Evolutionary conservation across 1,284 basidiomycete species (phyloP).

Genomic region (Polyporus tsugae): DNA sequence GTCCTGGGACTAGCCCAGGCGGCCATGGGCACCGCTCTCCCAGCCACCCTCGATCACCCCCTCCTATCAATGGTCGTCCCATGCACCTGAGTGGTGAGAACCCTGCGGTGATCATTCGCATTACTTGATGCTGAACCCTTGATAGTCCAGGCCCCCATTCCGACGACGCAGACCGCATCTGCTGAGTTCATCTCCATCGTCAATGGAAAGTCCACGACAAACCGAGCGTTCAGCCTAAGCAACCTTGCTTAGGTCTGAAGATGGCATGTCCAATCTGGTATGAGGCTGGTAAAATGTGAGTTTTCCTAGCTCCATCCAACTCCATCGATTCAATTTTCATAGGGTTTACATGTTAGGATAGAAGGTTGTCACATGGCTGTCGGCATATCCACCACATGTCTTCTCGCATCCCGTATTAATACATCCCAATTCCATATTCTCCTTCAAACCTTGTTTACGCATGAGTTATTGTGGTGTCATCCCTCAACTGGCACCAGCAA

Average conservation of each 20-base stretch:
- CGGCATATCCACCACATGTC: neutral
- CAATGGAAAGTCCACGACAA: conserved; percentile 4
- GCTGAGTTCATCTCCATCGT: conserved; percentile 13
- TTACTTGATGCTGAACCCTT: neutral
- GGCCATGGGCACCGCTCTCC: neutral
- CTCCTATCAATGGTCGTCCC: neutral
- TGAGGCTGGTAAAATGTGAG: neutral
- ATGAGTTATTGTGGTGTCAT: neutral
- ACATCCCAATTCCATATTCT: neutral
- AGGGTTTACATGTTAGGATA: neutral
- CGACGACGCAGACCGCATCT: neutral
- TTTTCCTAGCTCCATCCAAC: neutral
- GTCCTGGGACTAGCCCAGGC: neutral
- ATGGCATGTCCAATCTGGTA: neutral
- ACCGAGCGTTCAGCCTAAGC: neutral
- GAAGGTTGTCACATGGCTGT: neutral
- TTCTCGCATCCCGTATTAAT: neutral
- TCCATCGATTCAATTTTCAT: neutral
- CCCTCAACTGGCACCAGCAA: neutral
- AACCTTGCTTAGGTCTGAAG: neutral
- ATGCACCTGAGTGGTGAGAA: conserved; percentile 1
- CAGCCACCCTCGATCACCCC: conserved; percentile 1
- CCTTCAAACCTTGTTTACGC: neutral
- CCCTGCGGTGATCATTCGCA: neutral
- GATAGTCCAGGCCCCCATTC: neutral